These are phyloP conservation scores for Yamadazyma endophytica DNA, from an alignment of 805 yeast genomes.

Conservation along the genomic window DNA sequence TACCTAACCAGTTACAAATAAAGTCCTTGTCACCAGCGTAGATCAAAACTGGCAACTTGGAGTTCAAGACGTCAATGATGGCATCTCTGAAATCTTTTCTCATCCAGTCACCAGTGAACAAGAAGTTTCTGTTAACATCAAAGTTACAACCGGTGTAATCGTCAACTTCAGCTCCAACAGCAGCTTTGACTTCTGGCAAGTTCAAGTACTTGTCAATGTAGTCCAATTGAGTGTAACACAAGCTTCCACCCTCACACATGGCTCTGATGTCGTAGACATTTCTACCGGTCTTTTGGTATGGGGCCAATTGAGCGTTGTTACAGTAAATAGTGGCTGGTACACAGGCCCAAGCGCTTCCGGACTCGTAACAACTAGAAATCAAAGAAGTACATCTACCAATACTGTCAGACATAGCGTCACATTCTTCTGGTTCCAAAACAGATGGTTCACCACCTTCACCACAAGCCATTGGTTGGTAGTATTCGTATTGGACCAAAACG, in stretches of 20 bases:
- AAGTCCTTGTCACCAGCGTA: conserved; percentile 95
- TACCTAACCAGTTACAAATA: conserved; percentile 92
- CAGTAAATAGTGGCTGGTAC: conserved; percentile 91
- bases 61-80: conserved; percentile 64
- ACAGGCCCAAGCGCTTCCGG: conserved; percentile 77
- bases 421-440: conserved; percentile 64
- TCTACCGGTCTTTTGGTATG: conserved; percentile 79
- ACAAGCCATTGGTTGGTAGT: conserved; percentile 93
- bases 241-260: conserved; percentile 61
- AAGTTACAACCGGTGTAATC: conserved; percentile 71
- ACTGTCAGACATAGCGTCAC: conserved; percentile 59
- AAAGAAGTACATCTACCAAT: conserved; percentile 73
- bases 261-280: conserved; percentile 88
- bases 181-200: conserved; percentile 66
- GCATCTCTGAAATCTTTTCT: conserved; percentile 58
- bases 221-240: conserved; percentile 78
- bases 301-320: conserved; percentile 76
- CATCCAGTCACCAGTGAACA: conserved; percentile 88
- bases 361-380: conserved; percentile 72
- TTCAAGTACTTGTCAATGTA: conserved; percentile 79
- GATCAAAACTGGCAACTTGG: conserved; percentile 72
- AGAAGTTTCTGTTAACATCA: conserved; percentile 73
- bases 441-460: conserved; percentile 81
- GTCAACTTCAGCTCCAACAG: conserved; percentile 89
- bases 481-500: conserved; percentile 70